Evolutionary conservation across 163 green algal species (phyloP).

Genomic region (Botryococcus braunii): DNA sequence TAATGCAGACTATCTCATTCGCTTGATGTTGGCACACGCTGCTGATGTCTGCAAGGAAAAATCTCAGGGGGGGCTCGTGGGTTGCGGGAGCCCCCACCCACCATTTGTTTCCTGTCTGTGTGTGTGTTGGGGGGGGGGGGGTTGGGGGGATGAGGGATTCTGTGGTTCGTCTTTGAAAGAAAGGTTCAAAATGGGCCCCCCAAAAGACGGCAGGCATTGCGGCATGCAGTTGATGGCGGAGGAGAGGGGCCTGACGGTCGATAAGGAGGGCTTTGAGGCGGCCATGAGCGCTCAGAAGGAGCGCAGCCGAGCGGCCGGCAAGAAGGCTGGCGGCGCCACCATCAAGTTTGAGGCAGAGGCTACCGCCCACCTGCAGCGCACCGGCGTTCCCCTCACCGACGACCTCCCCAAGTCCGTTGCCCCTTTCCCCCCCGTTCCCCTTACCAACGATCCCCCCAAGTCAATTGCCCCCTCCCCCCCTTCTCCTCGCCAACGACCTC

Average conservation of each 20-base stretch:
- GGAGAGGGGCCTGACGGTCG: slow-evolving; percentile 80
- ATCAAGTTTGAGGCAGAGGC: slow-evolving; percentile 95
- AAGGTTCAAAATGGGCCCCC: no score
- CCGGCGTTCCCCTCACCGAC: slow-evolving; percentile 56
- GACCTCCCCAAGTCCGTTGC: slow-evolving; percentile 49
- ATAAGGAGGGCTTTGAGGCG: slow-evolving; percentile 66
- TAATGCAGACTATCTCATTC: no score
- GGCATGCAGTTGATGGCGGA: slow-evolving; percentile 85
- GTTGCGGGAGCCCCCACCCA: no score
- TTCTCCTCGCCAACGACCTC: no score
- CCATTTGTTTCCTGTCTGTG: not conserved
- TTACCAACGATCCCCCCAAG: not conserved
- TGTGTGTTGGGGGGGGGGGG: no score
- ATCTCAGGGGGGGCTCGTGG: no score
- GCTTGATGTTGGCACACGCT: no score
- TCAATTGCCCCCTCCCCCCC: no score
- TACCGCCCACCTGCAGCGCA: slow-evolving; percentile 74
- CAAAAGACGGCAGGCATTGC: not conserved
- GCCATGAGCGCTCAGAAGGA: slow-evolving; percentile 76
- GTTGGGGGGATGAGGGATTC: not conserved
- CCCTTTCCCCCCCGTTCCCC: not conserved
- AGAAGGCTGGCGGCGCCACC: slow-evolving; percentile 14
- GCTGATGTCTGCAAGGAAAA: no score
- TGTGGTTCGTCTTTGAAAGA: not conserved
- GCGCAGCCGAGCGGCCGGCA: slow-evolving; percentile 37